Evolutionary conservation across 768 basidiomycete genomes (phyloP), one percentile per base, ranked within the genome.

Genomic region (Floccularia luteovirens): DNA sequence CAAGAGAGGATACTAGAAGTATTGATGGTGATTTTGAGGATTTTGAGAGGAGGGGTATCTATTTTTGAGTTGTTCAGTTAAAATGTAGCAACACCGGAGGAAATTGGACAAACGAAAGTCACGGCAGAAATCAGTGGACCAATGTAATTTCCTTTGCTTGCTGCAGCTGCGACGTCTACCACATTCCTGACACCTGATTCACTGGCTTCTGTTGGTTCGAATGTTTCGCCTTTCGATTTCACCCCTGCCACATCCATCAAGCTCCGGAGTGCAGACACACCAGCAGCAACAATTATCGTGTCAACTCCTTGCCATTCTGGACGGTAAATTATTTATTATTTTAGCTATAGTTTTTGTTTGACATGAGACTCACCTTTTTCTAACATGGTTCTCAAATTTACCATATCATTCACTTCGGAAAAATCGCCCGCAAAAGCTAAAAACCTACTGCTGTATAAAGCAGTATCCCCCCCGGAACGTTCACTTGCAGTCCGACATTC

Each of bases 231-330:
- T 3, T 57, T 43, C 0, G 60, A 50, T 35, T 72, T 61, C 0
- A 75, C 63, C 2, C 81, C 83, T 12, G 86, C 82, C 7, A 89
- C 59, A 2, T 75, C 72, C 57, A 92, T 66, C 19, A 94, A 62
- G 0, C 90, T 84, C 38, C 74, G 77, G 2, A 91, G 66, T 8
- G 90, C 81, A 1, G 88, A 88, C 0, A 92, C 85, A 3, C 92
- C 92, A 2, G 90, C 90, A 23, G 76, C 72, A 24, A 94, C 75
- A 22, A 90, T 62, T 4, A 94, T 54, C 0, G 91, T 94, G 57
- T 94, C 91, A 1, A 93, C 48, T 12, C 90, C 87, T 1, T 62
- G 64, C 89, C 90, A 92, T 47, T 68, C 91, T 93, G 22, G 7
- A 17, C 10, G 27, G 10, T 8, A 34, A 20, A 22, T 21, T 21